phyloP scores from a whole-genome alignment of 2,329 filamentous ascomycete species.

The Clarireedia monteithiana region DNA sequence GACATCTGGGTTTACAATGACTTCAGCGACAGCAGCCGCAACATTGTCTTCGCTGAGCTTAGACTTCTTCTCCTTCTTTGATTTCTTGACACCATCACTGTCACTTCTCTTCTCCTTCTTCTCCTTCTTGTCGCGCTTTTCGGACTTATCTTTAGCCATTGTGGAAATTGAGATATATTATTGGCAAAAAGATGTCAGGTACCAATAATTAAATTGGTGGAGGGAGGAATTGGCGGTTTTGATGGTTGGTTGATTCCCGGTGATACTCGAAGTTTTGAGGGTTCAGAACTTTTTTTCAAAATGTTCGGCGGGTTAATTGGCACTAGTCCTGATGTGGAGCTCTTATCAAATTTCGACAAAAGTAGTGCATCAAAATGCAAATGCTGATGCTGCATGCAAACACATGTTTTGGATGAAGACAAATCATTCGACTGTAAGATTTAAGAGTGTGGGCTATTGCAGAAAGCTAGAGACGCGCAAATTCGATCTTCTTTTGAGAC shows the following conservation, averaged over 20 bases:
- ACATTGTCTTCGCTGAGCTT: slow-evolving; percentile 41
- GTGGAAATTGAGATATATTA: slow-evolving; percentile 11
- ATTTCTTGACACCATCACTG: slow-evolving; percentile 37
- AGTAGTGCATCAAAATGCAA: too few relatives aligned
- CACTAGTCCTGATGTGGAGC: slow-evolving; percentile 13
- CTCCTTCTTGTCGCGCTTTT: slow-evolving; percentile 39
- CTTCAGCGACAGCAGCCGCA: slow-evolving; percentile 55
- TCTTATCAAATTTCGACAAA: neutral
- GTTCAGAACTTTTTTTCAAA: slow-evolving; percentile 12
- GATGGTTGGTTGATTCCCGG: slow-evolving; percentile 2
- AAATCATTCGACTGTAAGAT: neutral
- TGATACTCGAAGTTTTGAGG: slow-evolving; percentile 4
- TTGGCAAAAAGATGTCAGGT: neutral
- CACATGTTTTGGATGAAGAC: neutral
- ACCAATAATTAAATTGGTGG: slow-evolving; percentile 1
- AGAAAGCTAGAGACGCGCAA: neutral
- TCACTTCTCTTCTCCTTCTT: slow-evolving; percentile 63
- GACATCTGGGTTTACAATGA: slow-evolving; percentile 48
- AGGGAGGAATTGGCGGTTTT: slow-evolving; percentile 3
- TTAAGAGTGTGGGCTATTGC: neutral
- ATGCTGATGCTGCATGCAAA: neutral
- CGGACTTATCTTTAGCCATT: slow-evolving; percentile 29
- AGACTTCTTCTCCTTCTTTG: slow-evolving; percentile 33
- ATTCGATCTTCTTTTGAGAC: neutral
- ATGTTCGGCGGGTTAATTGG: slow-evolving; percentile 9